Conservation (phyloP, 768 basidiomycete genomes). For the Ephemerocybe angulata region DNA sequence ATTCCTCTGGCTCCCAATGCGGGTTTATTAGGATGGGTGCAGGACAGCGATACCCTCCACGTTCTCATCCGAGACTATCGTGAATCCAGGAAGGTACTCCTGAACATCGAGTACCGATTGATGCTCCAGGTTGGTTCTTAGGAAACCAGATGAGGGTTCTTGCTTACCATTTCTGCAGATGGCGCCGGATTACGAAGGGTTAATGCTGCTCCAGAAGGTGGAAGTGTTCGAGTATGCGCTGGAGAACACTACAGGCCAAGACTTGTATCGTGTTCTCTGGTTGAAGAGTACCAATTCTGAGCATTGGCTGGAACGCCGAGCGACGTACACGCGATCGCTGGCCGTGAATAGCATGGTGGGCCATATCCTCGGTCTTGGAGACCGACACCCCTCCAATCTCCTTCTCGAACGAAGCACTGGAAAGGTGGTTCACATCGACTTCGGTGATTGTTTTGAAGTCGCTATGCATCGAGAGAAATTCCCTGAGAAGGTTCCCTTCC, state of each 20-base stretch:
- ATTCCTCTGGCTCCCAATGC: constrained; percentile 95
- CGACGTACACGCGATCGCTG: constrained; percentile 92
- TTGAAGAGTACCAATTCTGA: constrained; percentile 93
- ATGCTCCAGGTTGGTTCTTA: constrained; percentile 79
- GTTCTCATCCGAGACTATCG: constrained; percentile 95
- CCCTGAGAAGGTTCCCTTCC: constrained; percentile 98
- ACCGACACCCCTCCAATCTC: constrained; percentile 94
- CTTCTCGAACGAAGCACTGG: constrained; percentile 89
- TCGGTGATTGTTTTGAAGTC: constrained; percentile 97
- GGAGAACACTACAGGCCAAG: constrained; percentile 97
- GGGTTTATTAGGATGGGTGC: constrained; percentile 92
- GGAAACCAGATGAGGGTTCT: background rate
- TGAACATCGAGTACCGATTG: constrained; percentile 97
- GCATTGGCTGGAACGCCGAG: constrained; percentile 95
- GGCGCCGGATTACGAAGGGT: constrained; percentile 97
- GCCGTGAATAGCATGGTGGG: constrained; percentile 99
- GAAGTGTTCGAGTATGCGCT: constrained; percentile 99
- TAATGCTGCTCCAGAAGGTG: constrained; percentile 93
- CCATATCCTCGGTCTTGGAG: constrained; percentile 95
- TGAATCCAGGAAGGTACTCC: constrained; percentile 90
- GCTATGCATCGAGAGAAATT: constrained; percentile 98
- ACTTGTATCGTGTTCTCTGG: constrained; percentile 95
- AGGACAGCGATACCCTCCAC: constrained; percentile 92
- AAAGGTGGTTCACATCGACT: constrained; percentile 95
- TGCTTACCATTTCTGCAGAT: constrained; percentile 52